Evolutionary conservation across 495 filamentous ascomycete species (phyloP).

Genomic region (Penicillium pulvis): DNA sequence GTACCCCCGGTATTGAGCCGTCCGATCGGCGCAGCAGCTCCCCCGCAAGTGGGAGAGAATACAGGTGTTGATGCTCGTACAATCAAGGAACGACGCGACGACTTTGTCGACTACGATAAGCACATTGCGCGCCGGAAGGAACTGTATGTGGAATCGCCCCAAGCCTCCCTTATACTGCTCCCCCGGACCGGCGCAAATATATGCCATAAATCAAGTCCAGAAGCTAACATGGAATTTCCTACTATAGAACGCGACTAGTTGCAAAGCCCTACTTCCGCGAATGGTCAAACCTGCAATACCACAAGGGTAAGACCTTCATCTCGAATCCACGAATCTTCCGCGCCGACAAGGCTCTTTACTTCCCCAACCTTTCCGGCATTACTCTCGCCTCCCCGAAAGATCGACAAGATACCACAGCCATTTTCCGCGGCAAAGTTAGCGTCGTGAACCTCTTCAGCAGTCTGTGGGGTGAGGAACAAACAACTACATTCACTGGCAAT

Average conservation of each 20-base stretch:
- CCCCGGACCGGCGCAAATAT: not conserved
- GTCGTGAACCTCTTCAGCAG: conserved; percentile 81
- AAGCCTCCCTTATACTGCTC: not conserved
- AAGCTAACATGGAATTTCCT: conserved; percentile 2
- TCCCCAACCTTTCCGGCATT: conserved; percentile 84
- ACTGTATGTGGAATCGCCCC: conserved; percentile 53
- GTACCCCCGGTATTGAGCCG: conserved; percentile 69
- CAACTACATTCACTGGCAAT: conserved; percentile 64
- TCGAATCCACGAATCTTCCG: conserved; percentile 77
- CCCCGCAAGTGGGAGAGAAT: conserved; percentile 77
- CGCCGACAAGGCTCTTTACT: conserved; percentile 75
- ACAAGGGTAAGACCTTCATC: conserved; percentile 86
- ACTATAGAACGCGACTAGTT: conserved; percentile 55
- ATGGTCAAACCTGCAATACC: conserved; percentile 77
- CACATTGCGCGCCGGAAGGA: conserved; percentile 71
- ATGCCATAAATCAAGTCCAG: not conserved
- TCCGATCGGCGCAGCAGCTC: conserved; percentile 76
- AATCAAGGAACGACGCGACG: conserved; percentile 68
- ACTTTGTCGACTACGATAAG: conserved; percentile 82
- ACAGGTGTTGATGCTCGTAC: conserved; percentile 71
- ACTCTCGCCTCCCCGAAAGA: conserved; percentile 61
- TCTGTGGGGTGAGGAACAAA: conserved; percentile 82
- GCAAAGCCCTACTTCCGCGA: conserved; percentile 89
- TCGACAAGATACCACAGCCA: conserved; percentile 67
- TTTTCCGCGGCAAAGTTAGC: conserved; percentile 69